These are phyloP conservation scores for Dryadomyces quercus-mongolicae DNA, from an alignment of 2,329 filamentous ascomycete species.

Conservation along the genomic window DNA sequence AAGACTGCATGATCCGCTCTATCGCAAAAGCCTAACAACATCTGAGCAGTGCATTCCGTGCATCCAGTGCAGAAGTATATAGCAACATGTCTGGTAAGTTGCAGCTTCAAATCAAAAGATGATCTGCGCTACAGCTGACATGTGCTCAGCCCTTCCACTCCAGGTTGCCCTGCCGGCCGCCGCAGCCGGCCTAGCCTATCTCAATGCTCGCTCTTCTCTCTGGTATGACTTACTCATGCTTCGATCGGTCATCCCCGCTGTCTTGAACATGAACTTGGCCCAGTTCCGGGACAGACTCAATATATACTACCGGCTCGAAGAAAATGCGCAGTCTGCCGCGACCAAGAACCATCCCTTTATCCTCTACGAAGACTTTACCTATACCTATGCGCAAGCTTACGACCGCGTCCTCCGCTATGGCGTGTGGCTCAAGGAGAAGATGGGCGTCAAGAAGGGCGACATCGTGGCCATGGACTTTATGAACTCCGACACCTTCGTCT, in stretches of 20 bases:
- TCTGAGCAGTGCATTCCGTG: too few relatives aligned
- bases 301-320: slow-evolving; percentile 65
- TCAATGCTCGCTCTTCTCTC: slow-evolving; percentile 59
- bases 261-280: slow-evolving; percentile 29
- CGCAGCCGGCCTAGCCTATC: slow-evolving; percentile 58
- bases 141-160: slow-evolving; percentile 32
- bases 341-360: slow-evolving; percentile 47
- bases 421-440: slow-evolving; percentile 55
- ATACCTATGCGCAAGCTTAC: slow-evolving; percentile 69
- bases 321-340: slow-evolving; percentile 39
- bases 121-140: background rate
- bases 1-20: background rate
- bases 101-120: too few relatives aligned
- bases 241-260: slow-evolving; percentile 35
- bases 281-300: slow-evolving; percentile 51
- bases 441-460: slow-evolving; percentile 55
- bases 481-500: slow-evolving; percentile 69
- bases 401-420: slow-evolving; percentile 60
- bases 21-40: background rate
- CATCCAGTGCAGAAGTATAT: too few relatives aligned
- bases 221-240: slow-evolving; percentile 55
- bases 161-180: slow-evolving; percentile 46
- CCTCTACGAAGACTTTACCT: slow-evolving; percentile 54
- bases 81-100: background rate
- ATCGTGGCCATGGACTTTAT: slow-evolving; percentile 72